phyloP scores from a whole-genome alignment of 805 yeast genomes.

The Isabelozyma rhagii region DNA sequence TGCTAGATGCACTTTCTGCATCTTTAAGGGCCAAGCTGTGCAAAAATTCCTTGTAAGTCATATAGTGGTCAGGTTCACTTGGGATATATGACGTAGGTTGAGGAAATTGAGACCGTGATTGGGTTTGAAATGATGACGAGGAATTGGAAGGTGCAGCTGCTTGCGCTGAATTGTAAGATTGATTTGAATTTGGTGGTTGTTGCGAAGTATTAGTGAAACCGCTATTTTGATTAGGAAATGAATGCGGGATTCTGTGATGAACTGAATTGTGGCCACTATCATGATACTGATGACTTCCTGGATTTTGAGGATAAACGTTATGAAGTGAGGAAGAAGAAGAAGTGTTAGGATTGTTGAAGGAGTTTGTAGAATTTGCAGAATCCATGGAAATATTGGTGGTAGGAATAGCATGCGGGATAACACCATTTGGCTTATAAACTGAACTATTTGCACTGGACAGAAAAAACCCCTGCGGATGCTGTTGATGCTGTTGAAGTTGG shows the following conservation, averaged over 20 bases:
- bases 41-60: constrained; percentile 40
- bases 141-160: not conserved
- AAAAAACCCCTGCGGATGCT: constrained; percentile 3
- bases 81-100: constrained; percentile 2
- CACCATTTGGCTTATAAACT: constrained; percentile 9
- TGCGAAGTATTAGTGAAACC: not conserved
- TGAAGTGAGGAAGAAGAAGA: constrained; percentile 5
- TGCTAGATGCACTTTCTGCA: not conserved
- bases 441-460: constrained; percentile 3
- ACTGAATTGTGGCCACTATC: constrained; percentile 6
- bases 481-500: constrained; percentile 6
- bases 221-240: constrained; percentile 5
- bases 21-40: constrained; percentile 20
- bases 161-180: not conserved
- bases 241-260: constrained; percentile 8
- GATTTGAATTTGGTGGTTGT: constrained; percentile 1
- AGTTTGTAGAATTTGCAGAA: constrained; percentile 26
- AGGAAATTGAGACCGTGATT: constrained; percentile 1
- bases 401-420: constrained; percentile 41
- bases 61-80: constrained; percentile 38
- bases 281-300: constrained; percentile 7
- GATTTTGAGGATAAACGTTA: constrained; percentile 1
- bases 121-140: not conserved
- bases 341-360: constrained; percentile 5
- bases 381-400: constrained; percentile 56